A percentile compares a stretch with the other conserved stretches of the same genome.
Evolutionary conservation across 345 rosid genomes (phyloP).

Genomic region (Murraya paniculata): DNA sequence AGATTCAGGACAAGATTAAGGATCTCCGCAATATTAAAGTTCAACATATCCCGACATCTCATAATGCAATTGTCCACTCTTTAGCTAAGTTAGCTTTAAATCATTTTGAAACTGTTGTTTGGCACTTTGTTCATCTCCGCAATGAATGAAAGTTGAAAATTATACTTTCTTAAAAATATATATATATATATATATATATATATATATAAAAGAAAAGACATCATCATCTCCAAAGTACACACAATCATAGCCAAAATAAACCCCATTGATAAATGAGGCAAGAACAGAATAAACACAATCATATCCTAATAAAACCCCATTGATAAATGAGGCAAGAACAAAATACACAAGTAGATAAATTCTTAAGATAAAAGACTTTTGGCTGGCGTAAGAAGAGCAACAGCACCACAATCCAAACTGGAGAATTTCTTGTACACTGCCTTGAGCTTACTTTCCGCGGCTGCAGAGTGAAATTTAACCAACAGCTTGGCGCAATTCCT

Average conservation of each 20-base stretch:
- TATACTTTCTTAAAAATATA: too few species aligned
- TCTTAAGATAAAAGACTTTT: constrained; percentile 25
- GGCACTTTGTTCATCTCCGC: too few species aligned
- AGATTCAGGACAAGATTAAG: too few species aligned
- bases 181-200: too few species aligned
- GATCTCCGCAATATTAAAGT: too few species aligned
- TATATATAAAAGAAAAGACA: neutral
- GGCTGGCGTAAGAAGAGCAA: constrained; percentile 62
- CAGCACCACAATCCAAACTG: constrained; percentile 47
- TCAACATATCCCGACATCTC: too few species aligned
- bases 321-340: neutral
- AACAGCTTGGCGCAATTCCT: constrained; percentile 75
- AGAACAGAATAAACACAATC: too few species aligned
- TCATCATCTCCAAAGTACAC: neutral
- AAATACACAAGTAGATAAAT: too few species aligned
- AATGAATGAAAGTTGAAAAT: too few species aligned
- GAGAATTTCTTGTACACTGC: constrained; percentile 66
- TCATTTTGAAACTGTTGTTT: too few species aligned
- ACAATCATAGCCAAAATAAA: neutral
- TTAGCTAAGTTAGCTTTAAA: too few species aligned
- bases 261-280: neutral
- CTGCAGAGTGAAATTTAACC: constrained; percentile 47
- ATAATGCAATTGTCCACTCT: too few species aligned
- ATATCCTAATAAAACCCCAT: neutral
- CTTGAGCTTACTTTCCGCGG: constrained; percentile 61